phyloP scores from a whole-genome alignment of 257 asterid species.

The Solanum microdontum region DNA sequence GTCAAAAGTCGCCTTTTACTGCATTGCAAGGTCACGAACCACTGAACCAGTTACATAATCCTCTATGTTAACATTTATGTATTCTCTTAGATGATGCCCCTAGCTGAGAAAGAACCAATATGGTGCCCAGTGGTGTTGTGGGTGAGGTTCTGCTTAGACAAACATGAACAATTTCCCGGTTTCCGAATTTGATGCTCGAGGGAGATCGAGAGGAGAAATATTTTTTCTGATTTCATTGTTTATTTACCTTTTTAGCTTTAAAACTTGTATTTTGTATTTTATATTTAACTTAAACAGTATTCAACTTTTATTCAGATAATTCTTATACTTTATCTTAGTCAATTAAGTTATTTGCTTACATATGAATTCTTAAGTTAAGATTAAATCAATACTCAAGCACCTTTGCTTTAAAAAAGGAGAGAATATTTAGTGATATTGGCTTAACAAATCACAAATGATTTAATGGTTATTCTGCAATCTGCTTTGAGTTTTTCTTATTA shows the following conservation, averaged over 20 bases:
- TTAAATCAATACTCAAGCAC: not conserved
- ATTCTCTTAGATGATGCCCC: not conserved
- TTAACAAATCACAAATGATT: not conserved
- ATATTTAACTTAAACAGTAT: not conserved
- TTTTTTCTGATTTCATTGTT: not conserved
- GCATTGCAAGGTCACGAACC: not conserved
- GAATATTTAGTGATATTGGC: not conserved
- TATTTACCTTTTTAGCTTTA: not conserved
- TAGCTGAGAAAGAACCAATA: not conserved
- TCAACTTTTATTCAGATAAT: not conserved
- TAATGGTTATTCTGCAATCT: not conserved
- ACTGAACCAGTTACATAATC: not conserved
- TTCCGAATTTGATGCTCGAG: not conserved
- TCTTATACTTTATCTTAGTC: not conserved
- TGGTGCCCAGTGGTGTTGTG: not conserved
- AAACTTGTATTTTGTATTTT: not conserved
- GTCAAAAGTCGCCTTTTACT: not conserved
- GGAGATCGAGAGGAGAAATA: not conserved
- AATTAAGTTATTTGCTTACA: not conserved
- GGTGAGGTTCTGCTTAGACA: not conserved
- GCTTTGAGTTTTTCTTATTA: not conserved
- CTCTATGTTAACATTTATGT: not conserved
- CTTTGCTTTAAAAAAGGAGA: not conserved
- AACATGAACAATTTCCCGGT: not conserved
- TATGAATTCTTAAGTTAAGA: not conserved